phyloP scores from a whole-genome alignment of 2,329 filamentous ascomycete species.

The Reticulascus tulasneorum region DNA sequence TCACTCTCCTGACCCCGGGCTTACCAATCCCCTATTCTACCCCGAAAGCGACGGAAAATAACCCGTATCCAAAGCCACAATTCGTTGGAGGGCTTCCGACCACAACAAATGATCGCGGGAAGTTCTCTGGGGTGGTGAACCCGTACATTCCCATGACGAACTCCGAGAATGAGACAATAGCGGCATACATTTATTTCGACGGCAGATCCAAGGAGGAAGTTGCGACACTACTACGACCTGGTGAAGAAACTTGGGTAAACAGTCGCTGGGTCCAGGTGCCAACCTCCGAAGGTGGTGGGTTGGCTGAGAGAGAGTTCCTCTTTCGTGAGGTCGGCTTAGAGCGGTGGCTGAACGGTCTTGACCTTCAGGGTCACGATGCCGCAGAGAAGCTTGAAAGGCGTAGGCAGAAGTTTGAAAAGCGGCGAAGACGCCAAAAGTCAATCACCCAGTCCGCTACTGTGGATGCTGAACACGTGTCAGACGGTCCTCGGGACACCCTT shows the following conservation, averaged over 20 bases:
- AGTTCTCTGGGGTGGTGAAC: slow-evolving; percentile 55
- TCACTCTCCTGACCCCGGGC: slow-evolving; percentile 86
- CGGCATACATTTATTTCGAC: slow-evolving; percentile 98
- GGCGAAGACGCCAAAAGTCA: slow-evolving; percentile 60
- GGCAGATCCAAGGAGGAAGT: slow-evolving; percentile 94
- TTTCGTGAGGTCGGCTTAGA: slow-evolving; percentile 96
- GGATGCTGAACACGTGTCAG: slow-evolving; percentile 39
- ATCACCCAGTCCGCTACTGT: slow-evolving; percentile 31
- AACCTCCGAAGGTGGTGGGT: slow-evolving; percentile 82
- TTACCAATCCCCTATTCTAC: slow-evolving; percentile 90
- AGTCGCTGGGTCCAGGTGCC: slow-evolving; percentile 96
- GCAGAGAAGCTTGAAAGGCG: slow-evolving; percentile 88
- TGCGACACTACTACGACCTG: slow-evolving; percentile 83
- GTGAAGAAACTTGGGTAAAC: slow-evolving; percentile 99
- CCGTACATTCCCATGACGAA: slow-evolving; percentile 91
- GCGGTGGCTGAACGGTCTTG: slow-evolving; percentile 92
- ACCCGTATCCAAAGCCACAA: slow-evolving; percentile 78
- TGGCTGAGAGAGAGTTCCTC: slow-evolving; percentile 93
- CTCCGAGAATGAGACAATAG: slow-evolving; percentile 93
- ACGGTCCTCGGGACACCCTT: slow-evolving; percentile 54
- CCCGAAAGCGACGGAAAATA: slow-evolving; percentile 71
- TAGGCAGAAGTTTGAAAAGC: slow-evolving; percentile 71
- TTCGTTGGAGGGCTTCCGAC: slow-evolving; percentile 70
- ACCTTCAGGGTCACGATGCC: slow-evolving; percentile 88
- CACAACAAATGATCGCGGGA: slow-evolving; percentile 41